phyloP scores from a whole-genome alignment of 2,329 filamentous ascomycete species.

The Claviceps sorghi region DNA sequence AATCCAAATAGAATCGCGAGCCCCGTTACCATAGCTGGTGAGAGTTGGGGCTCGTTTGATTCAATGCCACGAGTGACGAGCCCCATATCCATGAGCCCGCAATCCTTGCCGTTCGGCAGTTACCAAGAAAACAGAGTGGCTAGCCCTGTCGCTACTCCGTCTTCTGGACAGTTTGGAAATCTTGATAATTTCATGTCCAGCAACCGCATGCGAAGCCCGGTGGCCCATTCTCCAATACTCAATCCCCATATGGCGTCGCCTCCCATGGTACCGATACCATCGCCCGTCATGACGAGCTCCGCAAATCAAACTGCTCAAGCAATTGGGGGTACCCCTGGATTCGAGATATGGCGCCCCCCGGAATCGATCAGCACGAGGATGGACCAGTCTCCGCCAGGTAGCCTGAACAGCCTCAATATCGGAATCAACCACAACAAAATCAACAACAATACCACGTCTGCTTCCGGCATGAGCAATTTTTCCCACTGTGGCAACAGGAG shows the following conservation, averaged over 20 bases:
- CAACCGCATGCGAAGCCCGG: constrained; percentile 14
- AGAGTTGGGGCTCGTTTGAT: constrained; percentile 18
- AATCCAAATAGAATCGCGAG: constrained; percentile 17
- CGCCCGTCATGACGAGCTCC: constrained; percentile 9
- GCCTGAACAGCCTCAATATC: constrained; percentile 7
- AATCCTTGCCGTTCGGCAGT: constrained; percentile 16
- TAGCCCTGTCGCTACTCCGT: constrained; percentile 14
- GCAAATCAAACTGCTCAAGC: constrained; percentile 8
- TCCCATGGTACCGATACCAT: constrained; percentile 12
- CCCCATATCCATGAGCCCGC: constrained; percentile 17
- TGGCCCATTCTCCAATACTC: constrained; percentile 12
- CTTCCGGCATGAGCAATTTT: neutral
- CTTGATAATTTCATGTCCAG: constrained; percentile 20
- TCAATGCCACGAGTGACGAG: constrained; percentile 18
- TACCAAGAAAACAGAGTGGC: constrained; percentile 18
- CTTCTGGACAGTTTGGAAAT: constrained; percentile 17
- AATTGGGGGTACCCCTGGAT: constrained; percentile 21
- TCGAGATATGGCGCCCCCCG: constrained; percentile 24
- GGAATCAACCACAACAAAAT: constrained; percentile 8
- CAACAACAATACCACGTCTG: neutral
- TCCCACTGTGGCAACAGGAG: neutral
- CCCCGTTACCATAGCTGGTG: constrained; percentile 17
- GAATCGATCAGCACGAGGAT: constrained; percentile 12
- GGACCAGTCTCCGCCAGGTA: constrained; percentile 12
- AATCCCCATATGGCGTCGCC: constrained; percentile 7